phyloP scores from a whole-genome alignment of 345 rosid genomes.

The Linum usitatissimum region DNA sequence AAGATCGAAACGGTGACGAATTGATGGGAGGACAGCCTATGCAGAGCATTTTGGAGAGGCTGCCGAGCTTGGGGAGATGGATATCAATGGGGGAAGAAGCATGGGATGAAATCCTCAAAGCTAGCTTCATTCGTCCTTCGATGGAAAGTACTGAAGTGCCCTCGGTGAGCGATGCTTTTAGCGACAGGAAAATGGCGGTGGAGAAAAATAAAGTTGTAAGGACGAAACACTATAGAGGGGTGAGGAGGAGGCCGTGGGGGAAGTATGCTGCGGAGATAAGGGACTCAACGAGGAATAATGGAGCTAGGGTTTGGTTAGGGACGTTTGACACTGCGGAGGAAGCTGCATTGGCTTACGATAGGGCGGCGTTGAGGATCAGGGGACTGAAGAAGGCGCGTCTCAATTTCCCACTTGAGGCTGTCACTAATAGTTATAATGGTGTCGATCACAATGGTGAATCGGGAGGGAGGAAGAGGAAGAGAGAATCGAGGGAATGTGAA shows the following conservation, averaged over 20 bases:
- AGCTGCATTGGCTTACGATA: slow-evolving; percentile 88
- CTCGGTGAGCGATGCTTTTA: background rate
- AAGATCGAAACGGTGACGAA: slow-evolving; percentile 31
- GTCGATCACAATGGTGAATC: background rate
- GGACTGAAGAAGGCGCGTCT: slow-evolving; percentile 51
- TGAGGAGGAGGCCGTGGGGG: slow-evolving; percentile 80
- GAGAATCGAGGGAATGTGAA: slow-evolving; percentile 24
- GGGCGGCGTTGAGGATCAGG: slow-evolving; percentile 75
- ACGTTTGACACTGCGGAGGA: slow-evolving; percentile 78
- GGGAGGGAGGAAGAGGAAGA: slow-evolving; percentile 10
- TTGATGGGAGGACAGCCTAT: slow-evolving; percentile 16
- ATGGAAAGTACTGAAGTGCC: slow-evolving; percentile 6
- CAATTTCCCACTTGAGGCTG: slow-evolving; percentile 53
- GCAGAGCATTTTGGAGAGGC: slow-evolving; percentile 20
- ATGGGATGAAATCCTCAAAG: slow-evolving; percentile 42
- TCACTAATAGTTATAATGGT: slow-evolving; percentile 13
- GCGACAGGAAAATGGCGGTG: too few species aligned
- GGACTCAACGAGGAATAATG: slow-evolving; percentile 50
- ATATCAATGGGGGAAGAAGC: slow-evolving; percentile 53
- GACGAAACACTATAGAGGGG: slow-evolving; percentile 60
- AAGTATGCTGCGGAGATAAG: slow-evolving; percentile 83
- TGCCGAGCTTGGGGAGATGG: slow-evolving; percentile 54
- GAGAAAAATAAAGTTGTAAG: slow-evolving; percentile 11
- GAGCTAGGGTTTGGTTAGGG: slow-evolving; percentile 81
- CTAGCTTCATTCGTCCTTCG: slow-evolving; percentile 16